phyloP scores from a whole-genome alignment of 2,329 filamentous ascomycete genomes.

The Fusarium sp. region DNA sequence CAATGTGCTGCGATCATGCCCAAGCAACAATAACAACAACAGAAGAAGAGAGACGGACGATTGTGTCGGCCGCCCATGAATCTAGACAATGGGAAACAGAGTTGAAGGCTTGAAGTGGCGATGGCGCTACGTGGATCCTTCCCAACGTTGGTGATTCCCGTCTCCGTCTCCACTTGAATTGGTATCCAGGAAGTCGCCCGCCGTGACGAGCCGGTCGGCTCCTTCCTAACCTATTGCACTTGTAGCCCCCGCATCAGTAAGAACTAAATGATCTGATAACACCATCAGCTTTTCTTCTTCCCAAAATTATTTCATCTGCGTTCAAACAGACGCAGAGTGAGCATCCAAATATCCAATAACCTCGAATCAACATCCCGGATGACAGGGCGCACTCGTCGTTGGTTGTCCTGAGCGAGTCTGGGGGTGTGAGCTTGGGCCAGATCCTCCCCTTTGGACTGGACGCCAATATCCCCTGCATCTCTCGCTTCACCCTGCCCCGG shows the following conservation, averaged over 20 bases:
- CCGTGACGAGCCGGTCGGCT: constrained; percentile 13
- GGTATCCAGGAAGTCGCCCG: neutral
- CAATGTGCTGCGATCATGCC: neutral
- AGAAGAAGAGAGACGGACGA: neutral
- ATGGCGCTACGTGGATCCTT: constrained; percentile 15
- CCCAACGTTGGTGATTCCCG: neutral
- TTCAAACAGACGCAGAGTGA: constrained; percentile 6
- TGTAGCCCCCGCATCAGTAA: constrained; percentile 10
- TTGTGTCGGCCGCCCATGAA: neutral
- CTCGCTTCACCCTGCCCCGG: constrained; percentile 28
- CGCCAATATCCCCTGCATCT: constrained; percentile 16
- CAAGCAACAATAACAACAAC: constrained; percentile 1
- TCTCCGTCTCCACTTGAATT: constrained; percentile 5
- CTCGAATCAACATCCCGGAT: constrained; percentile 31
- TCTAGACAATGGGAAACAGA: neutral
- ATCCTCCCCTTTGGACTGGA: constrained; percentile 16
- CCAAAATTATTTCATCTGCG: constrained; percentile 4
- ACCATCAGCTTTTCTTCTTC: neutral
- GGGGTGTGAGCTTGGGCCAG: constrained; percentile 32
- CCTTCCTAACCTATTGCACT: constrained; percentile 7
- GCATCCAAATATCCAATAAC: neutral
- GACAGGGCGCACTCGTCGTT: constrained; percentile 23
- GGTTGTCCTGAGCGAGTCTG: constrained; percentile 12
- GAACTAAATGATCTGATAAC: constrained; percentile 31
- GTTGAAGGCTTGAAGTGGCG: neutral